Evolutionary conservation across 495 filamentous ascomycete species (phyloP).

Genomic region (Neurospora discreta): DNA sequence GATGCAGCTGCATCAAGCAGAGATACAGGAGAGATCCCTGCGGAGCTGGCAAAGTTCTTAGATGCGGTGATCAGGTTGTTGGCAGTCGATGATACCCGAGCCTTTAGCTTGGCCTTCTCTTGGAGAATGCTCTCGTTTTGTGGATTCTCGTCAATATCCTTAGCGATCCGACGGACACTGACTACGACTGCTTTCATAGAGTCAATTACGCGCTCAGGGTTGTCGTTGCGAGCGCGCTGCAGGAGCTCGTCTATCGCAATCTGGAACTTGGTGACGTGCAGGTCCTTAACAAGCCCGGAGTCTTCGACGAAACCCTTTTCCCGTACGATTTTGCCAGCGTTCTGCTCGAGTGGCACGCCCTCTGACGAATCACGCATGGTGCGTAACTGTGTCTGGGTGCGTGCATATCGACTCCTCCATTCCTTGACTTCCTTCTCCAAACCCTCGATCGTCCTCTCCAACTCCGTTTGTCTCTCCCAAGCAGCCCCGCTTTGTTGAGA

Average conservation of each 20-base stretch:
- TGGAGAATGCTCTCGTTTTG: constrained; percentile 35
- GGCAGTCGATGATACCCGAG: constrained; percentile 73
- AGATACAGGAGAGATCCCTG: constrained; percentile 87
- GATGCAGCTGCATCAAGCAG: constrained; percentile 92
- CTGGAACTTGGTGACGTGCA: constrained; percentile 91
- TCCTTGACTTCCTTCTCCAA: constrained; percentile 74
- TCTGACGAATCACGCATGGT: constrained; percentile 70
- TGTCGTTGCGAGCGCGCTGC: constrained; percentile 59
- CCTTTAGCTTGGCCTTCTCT: constrained; percentile 57
- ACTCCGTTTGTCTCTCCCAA: constrained; percentile 68
- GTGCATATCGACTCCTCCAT: constrained; percentile 83
- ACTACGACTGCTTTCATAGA: constrained; percentile 74
- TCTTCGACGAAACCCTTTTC: constrained; percentile 61
- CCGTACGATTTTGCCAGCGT: constrained; percentile 49
- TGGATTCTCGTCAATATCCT: constrained; percentile 57
- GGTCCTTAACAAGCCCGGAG: constrained; percentile 73
- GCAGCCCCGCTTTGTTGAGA: constrained; percentile 68
- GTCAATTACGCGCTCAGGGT: constrained; percentile 59
- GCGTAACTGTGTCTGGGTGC: constrained; percentile 74
- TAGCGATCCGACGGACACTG: constrained; percentile 66
- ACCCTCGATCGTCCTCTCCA: constrained; percentile 57
- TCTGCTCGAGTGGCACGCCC: constrained; percentile 55
- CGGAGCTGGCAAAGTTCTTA: constrained; percentile 73
- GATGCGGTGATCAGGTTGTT: constrained; percentile 93
- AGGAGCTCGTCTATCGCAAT: constrained; percentile 89